These are phyloP conservation scores for Penstemon barbatus DNA, from an alignment of 257 asterid species.

Conservation along the genomic window DNA sequence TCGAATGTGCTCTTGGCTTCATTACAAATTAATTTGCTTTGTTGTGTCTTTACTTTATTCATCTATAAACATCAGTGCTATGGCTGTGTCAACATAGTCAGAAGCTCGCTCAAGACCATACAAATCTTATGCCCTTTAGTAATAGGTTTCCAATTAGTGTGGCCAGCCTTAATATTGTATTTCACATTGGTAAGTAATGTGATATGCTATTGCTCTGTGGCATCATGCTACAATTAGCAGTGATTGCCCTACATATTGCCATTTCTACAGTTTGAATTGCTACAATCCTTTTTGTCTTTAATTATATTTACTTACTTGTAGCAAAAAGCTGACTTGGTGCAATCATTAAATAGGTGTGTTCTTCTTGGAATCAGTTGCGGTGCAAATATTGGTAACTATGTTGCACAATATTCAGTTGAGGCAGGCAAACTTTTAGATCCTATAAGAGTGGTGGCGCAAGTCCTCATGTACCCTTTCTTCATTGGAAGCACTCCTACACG, in stretches of 20 bases:
- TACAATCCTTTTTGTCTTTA: not conserved
- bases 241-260: not conserved
- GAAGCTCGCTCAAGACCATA: constrained; percentile 4
- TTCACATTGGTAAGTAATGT: no score
- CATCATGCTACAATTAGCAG: not conserved
- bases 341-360: constrained; percentile 62
- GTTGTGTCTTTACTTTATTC: not conserved
- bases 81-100: not conserved
- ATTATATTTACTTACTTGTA: not conserved
- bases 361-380: constrained; percentile 89
- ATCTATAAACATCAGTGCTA: not conserved
- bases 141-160: constrained; percentile 2
- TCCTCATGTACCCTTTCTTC: constrained; percentile 84
- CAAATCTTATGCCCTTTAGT: not conserved
- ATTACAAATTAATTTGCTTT: not conserved
- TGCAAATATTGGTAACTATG: constrained; percentile 70
- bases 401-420: constrained; percentile 53
- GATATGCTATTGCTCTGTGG: not conserved
- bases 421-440: constrained; percentile 67
- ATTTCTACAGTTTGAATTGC: not conserved
- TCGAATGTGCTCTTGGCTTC: constrained; percentile 16
- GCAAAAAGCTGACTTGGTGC: constrained; percentile 19
- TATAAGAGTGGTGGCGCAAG: constrained; percentile 79
- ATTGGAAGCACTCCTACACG: constrained; percentile 59
- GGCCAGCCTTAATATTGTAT: not conserved